Evolutionary conservation across 2,329 filamentous ascomycete genomes (phyloP).

Genomic region (Neonectria hederae): DNA sequence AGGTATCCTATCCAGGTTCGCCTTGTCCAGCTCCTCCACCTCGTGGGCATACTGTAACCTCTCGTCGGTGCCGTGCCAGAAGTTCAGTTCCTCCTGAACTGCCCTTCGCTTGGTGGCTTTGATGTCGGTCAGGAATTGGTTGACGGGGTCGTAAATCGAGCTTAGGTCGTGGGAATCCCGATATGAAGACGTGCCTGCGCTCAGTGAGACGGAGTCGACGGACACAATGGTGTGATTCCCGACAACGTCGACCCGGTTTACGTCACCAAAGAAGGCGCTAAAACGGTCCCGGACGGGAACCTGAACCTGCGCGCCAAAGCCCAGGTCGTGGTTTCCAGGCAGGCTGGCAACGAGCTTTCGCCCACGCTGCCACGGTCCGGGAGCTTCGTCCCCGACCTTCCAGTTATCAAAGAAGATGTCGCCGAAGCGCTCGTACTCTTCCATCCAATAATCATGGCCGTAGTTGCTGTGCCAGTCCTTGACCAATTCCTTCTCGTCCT

Average conservation of each 20-base stretch:
- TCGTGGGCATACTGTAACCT: slow-evolving; percentile 66
- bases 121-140: slow-evolving; percentile 78
- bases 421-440: slow-evolving; percentile 87
- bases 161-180: slow-evolving; percentile 61
- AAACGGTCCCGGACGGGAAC: slow-evolving; percentile 83
- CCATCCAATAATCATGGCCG: slow-evolving; percentile 83
- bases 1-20: slow-evolving; percentile 44
- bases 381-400: slow-evolving; percentile 64
- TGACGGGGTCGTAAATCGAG: slow-evolving; percentile 78
- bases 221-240: slow-evolving; percentile 97
- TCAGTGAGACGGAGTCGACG: slow-evolving; percentile 87
- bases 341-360: slow-evolving; percentile 84
- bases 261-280: slow-evolving; percentile 86
- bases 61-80: slow-evolving; percentile 68
- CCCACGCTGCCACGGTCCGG: slow-evolving; percentile 69
- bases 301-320: slow-evolving; percentile 88
- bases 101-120: slow-evolving; percentile 72
- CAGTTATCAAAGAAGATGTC: slow-evolving; percentile 82
- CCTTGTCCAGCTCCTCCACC: slow-evolving; percentile 66
- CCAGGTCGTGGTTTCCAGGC: slow-evolving; percentile 94
- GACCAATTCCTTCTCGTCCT: slow-evolving; percentile 62
- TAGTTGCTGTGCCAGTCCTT: slow-evolving; percentile 79
- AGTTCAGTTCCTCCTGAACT: slow-evolving; percentile 73
- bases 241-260: slow-evolving; percentile 90
- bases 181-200: slow-evolving; percentile 69